phyloP scores from a whole-genome alignment of 352 stramenopile species.

The Phytophthora brassicae region DNA sequence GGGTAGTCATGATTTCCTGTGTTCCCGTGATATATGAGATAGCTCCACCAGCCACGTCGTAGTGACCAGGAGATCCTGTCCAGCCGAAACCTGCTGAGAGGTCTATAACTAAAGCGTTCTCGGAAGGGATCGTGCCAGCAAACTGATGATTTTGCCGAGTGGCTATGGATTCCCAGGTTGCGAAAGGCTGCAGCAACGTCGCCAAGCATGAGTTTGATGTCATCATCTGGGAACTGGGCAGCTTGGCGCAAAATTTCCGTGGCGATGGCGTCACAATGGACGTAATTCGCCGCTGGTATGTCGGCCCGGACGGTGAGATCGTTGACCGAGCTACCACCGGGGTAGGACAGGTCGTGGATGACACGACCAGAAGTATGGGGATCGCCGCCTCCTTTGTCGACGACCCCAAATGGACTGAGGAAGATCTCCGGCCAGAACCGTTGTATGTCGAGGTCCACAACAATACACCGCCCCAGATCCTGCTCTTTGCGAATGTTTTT shows the following conservation, averaged over 20 bases:
- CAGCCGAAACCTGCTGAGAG: neutral
- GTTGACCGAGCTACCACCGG: neutral
- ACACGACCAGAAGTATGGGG: neutral
- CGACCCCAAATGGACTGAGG: slow-evolving; percentile 15
- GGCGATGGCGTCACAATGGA: neutral
- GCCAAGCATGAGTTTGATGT: neutral
- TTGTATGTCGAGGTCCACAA: slow-evolving; percentile 11
- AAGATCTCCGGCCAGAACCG: neutral
- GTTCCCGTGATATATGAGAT: neutral
- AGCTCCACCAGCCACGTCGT: neutral
- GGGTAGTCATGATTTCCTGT: neutral
- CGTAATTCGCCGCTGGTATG: neutral
- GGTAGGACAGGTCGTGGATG: neutral
- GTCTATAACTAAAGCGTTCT: neutral
- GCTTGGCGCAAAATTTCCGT: neutral
- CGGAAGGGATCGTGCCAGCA: neutral
- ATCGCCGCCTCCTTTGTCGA: slow-evolving; percentile 7
- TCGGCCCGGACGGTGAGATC: neutral
- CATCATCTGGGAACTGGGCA: neutral
- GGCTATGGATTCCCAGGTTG: neutral
- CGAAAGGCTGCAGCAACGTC: neutral
- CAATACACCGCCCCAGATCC: slow-evolving; percentile 5
- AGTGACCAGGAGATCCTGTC: neutral
- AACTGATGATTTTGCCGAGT: neutral
- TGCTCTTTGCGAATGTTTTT: slow-evolving; percentile 19